Base-by-base conservation (phyloP, 306 rosid species). In the Gynostemma pentaphyllum region DNA sequence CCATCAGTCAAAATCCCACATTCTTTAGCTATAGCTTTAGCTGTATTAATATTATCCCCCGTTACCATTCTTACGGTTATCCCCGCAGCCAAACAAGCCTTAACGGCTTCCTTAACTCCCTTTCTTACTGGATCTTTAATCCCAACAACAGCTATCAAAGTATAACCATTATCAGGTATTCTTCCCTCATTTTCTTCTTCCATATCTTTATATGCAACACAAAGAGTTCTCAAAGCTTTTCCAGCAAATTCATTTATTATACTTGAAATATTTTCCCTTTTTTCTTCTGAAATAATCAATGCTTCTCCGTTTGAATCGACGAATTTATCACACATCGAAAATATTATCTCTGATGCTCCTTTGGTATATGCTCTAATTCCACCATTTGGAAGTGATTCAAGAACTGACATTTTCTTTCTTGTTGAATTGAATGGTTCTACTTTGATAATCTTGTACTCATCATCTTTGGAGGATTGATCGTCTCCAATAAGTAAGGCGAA, bases 81-180 rank as follows among this genome's bases (percentile, higher is more conserved):
- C 37, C 99, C 99, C 27, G 95, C 96, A 9, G 62, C 87, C 64
- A 84, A 75, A 73, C 99, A 88, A 5, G 78, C 76, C 78, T 80
- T 57, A 5, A 92, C 99, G 4, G 96, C 95, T 70, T 92, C 89
- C 72, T 68, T 92, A 3, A 92, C 96, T 0, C 87, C 87, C 0
- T 94, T 85, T 44, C 96, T 83, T 32, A 92, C 90, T 36, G 99
- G 99, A 78, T 92, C 95, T 75, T 88, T 88, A 61, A 92, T 88
- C 34, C 99, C 99, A 46, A 92, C 62, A 15, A 92, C 78, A 10
- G 92, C 74, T 45, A 88, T 78, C 21, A 88, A 69, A 2, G 87
- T 79, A 70, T 77, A 92, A 26, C 66, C 67, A 15, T 71, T 81
- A 15, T 79, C 96, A 23, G 95, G 95, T 68, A 86, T 75, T 70